Percentiles rank a stretch among this genome's conserved stretches.
Conservation (phyloP, 2,329 filamentous ascomycete species). For the Metarhizium rileyi region DNA sequence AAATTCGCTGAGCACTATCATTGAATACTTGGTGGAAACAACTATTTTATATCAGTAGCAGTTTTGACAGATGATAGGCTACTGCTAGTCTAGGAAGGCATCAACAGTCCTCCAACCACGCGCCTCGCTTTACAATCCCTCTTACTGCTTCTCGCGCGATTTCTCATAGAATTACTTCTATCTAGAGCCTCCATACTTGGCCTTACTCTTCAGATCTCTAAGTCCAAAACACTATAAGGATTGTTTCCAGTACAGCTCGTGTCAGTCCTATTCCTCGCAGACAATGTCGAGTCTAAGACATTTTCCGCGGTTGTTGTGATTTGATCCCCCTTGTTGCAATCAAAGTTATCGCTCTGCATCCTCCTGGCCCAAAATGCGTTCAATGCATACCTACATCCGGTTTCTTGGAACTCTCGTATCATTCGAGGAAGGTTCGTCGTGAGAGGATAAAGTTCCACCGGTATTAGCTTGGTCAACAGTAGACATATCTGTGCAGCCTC, state of each 20-base stretch:
- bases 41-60: neutral
- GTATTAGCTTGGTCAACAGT: conserved; percentile 16
- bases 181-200: neutral
- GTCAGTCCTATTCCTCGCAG: neutral
- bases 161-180: neutral
- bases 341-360: neutral
- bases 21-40: neutral
- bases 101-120: neutral
- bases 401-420: conserved; percentile 9
- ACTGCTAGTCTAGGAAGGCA: neutral
- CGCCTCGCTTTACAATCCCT: neutral
- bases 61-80: neutral
- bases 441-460: conserved; percentile 13
- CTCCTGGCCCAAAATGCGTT: neutral
- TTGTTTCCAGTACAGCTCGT: neutral
- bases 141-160: neutral
- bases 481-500: conserved; percentile 7
- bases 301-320: neutral
- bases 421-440: conserved; percentile 5
- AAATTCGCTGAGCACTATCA: too few relatives aligned
- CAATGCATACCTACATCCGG: neutral
- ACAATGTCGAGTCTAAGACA: neutral
- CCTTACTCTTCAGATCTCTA: neutral
- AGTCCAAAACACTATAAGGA: neutral
- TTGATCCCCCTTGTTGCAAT: neutral